Evolutionary conservation across 306 rosid species (phyloP).

Genomic region (Vachellia collinsii): DNA sequence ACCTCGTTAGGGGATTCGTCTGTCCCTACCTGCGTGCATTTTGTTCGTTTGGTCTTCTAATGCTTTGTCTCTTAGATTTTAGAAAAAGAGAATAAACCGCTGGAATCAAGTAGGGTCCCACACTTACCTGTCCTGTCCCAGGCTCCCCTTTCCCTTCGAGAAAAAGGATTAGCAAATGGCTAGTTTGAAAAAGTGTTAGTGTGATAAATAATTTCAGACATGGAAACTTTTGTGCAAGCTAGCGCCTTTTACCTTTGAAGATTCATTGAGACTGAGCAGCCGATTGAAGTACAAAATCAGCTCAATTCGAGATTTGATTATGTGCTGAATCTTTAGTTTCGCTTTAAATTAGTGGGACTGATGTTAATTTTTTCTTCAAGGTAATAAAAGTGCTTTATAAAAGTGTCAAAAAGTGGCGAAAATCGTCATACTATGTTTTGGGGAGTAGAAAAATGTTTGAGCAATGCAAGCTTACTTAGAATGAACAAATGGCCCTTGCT

Average conservation of each 20-base stretch:
- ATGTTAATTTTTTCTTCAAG: neutral
- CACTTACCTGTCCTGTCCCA: neutral
- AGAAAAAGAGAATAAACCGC: neutral
- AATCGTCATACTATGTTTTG: conserved; percentile 12
- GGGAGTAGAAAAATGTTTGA: too few relatives aligned
- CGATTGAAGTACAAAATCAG: neutral
- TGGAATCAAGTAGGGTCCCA: neutral
- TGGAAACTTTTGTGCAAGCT: conserved; percentile 2
- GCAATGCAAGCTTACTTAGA: conserved; percentile 3
- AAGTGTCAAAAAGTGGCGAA: conserved; percentile 7
- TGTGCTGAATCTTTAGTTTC: conserved; percentile 17
- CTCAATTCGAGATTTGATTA: conserved; percentile 11
- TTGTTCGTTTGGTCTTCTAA: neutral
- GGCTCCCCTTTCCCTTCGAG: too few relatives aligned
- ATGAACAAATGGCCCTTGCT: conserved; percentile 9
- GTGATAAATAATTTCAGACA: conserved; percentile 9
- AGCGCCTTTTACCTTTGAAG: neutral
- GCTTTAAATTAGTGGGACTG: conserved; percentile 8
- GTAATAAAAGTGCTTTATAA: neutral
- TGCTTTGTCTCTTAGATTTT: neutral
- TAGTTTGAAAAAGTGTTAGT: neutral
- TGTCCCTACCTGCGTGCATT: neutral
- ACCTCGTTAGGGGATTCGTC: too few relatives aligned
- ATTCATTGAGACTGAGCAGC: neutral
- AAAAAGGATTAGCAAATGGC: too few relatives aligned